Percentiles rank a stretch among this genome's conserved stretches.
These are phyloP conservation scores for Bolboschoenoplectus hybrid DNA, from an alignment of 202 grass and related monocot genomes.

Conservation along the genomic window DNA sequence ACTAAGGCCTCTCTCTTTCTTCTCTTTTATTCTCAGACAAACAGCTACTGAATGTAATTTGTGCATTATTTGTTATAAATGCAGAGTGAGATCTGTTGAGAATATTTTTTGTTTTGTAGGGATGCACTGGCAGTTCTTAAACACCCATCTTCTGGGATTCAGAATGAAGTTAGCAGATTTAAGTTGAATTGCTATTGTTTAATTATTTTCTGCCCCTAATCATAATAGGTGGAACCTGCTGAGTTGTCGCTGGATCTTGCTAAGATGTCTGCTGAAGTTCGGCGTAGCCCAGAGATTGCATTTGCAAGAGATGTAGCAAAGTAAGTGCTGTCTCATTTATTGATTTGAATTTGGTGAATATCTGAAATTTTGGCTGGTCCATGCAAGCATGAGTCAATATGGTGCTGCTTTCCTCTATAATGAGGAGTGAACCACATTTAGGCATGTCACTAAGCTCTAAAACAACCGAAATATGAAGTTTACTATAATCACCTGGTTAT, in stretches of 20 bases:
- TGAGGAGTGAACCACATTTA: neutral
- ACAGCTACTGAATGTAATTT: neutral
- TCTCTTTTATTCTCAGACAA: neutral
- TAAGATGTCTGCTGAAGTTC: slow-evolving; percentile 90
- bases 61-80: neutral
- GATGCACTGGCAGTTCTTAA: slow-evolving; percentile 18
- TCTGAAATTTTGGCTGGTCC: neutral
- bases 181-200: slow-evolving; percentile 23
- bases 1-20: neutral
- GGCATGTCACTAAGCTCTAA: neutral
- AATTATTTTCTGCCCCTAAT: slow-evolving; percentile 43
- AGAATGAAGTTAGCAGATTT: neutral
- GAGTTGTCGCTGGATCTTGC: slow-evolving; percentile 92
- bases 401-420: neutral
- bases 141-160: neutral
- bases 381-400: neutral
- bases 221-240: slow-evolving; percentile 77
- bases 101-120: slow-evolving; percentile 13
- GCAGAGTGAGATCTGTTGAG: neutral
- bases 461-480: slow-evolving; percentile 1
- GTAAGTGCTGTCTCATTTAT: slow-evolving; percentile 42
- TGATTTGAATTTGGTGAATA: neutral
- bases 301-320: slow-evolving; percentile 93
- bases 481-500: neutral
- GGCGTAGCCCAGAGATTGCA: slow-evolving; percentile 66